Evolutionary conservation across 1,284 basidiomycete species (phyloP).

Genomic region (Pyrrhoderma noxium): DNA sequence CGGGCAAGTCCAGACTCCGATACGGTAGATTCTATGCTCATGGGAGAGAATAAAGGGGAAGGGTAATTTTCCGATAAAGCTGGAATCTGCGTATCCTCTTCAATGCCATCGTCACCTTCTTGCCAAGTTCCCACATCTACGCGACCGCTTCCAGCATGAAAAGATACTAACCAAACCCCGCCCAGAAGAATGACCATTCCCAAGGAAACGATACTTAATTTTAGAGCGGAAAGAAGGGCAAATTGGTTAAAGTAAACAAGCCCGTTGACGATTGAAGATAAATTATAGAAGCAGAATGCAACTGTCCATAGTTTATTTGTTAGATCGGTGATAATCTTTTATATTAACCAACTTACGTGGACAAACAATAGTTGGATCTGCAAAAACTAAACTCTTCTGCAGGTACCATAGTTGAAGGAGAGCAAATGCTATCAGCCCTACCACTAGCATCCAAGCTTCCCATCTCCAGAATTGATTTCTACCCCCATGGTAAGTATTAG

Average conservation of each 20-base stretch:
- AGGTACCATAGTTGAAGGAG: constrained; percentile 86
- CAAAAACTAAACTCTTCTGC: constrained; percentile 81
- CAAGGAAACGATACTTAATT: constrained; percentile 69
- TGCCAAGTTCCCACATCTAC: constrained; percentile 49
- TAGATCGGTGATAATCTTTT: constrained; percentile 3
- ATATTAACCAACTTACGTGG: constrained; percentile 52
- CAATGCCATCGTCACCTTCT: constrained; percentile 34
- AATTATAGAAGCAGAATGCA: constrained; percentile 94
- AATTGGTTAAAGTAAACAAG: constrained; percentile 92
- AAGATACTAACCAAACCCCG: constrained; percentile 87
- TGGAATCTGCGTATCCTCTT: constrained; percentile 22
- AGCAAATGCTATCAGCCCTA: constrained; percentile 65
- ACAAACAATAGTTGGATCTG: constrained; percentile 85
- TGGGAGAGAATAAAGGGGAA: constrained; percentile 29
- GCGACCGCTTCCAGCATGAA: constrained; percentile 48
- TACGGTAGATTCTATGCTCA: constrained; percentile 22
- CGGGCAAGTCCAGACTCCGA: constrained; percentile 8
- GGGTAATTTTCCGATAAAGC: constrained; percentile 11
- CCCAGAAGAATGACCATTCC: constrained; percentile 78
- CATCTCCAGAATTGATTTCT: constrained; percentile 85
- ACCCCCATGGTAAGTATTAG: constrained; percentile 75
- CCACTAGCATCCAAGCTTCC: constrained; percentile 76
- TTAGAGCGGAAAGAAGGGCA: constrained; percentile 57
- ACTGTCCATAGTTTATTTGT: constrained; percentile 36
- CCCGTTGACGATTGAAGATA: constrained; percentile 83